A percentile compares a stretch with the other conserved stretches of the same genome.
These are phyloP conservation scores for Alternaria rosae DNA, from an alignment of 2,329 filamentous ascomycete genomes.

Conservation along the genomic window DNA sequence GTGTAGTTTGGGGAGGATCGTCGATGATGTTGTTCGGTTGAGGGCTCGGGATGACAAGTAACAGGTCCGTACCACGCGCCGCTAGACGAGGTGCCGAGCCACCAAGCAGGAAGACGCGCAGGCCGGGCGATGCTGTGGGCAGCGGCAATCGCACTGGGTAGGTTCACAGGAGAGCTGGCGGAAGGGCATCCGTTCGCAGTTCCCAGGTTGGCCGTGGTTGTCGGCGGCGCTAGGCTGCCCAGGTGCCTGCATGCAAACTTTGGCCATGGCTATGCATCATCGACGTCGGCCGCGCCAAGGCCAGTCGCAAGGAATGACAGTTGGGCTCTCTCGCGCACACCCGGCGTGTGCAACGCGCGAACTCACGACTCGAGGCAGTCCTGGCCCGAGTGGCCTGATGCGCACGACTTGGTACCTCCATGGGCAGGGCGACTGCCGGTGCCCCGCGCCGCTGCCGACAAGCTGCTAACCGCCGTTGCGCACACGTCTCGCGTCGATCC, in stretches of 20 bases:
- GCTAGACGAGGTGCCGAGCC: background rate
- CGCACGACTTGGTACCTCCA: too few species aligned
- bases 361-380: background rate
- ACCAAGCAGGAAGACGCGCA: background rate
- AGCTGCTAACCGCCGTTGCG: background rate
- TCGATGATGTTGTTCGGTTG: constrained; percentile 2
- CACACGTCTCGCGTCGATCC: constrained; percentile 3
- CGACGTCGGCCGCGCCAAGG: constrained; percentile 1
- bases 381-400: background rate
- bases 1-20: constrained; percentile 9
- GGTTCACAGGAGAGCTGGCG: background rate
- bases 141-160: constrained; percentile 2
- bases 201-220: background rate
- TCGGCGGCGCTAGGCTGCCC: background rate
- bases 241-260: too few species aligned
- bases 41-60: constrained; percentile 2
- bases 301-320: constrained; percentile 1
- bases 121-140: constrained; percentile 8
- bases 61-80: background rate
- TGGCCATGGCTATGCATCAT: too few species aligned
- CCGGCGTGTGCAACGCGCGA: background rate
- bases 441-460: constrained; percentile 8
- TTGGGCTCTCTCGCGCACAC: background rate
- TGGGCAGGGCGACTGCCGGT: constrained; percentile 4
- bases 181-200: background rate